Conservation (phyloP, 192 early-diverging fungal genomes). For the Fimicolochytrium jonesii region DNA sequence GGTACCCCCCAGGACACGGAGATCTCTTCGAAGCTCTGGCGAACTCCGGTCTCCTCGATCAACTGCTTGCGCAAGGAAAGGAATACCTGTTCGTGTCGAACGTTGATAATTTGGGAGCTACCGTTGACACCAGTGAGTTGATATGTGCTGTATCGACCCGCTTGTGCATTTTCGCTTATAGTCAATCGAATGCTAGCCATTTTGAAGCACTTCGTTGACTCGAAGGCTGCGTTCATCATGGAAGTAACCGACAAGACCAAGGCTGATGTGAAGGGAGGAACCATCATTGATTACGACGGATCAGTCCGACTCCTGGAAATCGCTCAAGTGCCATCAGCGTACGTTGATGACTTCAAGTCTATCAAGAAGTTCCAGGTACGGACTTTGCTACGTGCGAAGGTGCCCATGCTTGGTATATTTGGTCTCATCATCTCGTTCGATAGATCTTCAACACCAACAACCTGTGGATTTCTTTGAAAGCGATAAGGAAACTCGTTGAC, state of each 20-base stretch:
- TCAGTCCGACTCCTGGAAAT: slow-evolving; percentile 91
- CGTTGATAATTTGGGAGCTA: slow-evolving; percentile 97
- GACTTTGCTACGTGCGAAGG: neutral
- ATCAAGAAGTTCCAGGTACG: slow-evolving; percentile 94
- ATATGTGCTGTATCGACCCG: too few relatives aligned
- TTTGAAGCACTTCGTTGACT: slow-evolving; percentile 82
- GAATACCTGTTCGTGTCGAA: slow-evolving; percentile 99
- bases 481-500: slow-evolving; percentile 71
- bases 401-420: neutral
- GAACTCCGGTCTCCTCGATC: slow-evolving; percentile 91
- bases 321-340: slow-evolving; percentile 95
- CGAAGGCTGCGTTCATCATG: slow-evolving; percentile 93
- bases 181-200: too few relatives aligned
- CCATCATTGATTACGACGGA: slow-evolving; percentile 97
- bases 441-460: slow-evolving; percentile 83
- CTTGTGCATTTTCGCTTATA: too few relatives aligned
- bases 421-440: neutral
- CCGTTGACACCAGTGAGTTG: slow-evolving; percentile 76
- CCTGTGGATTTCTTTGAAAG: slow-evolving; percentile 47
- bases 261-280: slow-evolving; percentile 99
- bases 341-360: slow-evolving; percentile 96
- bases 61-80: slow-evolving; percentile 90
- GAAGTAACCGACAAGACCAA: slow-evolving; percentile 99
- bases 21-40: slow-evolving; percentile 93
- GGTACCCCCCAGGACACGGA: slow-evolving; percentile 98